Evolutionary conservation across 257 asterid species (phyloP).

Genomic region (Nicotiana paniculata): DNA sequence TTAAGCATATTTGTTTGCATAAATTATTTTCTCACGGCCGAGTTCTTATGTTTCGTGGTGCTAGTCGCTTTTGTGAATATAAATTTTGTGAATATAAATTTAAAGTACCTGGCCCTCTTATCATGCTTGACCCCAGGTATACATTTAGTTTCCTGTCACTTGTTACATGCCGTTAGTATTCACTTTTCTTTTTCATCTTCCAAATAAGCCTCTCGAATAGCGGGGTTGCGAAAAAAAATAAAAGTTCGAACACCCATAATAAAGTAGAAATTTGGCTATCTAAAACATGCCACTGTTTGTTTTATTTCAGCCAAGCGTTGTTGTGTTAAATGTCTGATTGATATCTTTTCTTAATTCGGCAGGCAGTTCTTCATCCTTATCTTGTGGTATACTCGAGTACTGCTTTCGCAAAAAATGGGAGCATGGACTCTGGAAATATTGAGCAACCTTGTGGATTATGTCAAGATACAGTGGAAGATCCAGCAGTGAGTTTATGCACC

Average conservation of each 20-base stretch:
- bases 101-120: background rate
- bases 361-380: conserved; percentile 98
- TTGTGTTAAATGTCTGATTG: background rate
- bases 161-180: background rate
- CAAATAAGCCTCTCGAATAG: background rate
- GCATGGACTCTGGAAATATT: conserved; percentile 30
- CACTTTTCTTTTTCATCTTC: conserved; percentile 4
- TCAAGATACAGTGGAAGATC: conserved; percentile 62
- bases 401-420: conserved; percentile 47
- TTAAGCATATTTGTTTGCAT: background rate
- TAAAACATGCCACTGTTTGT: background rate
- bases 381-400: conserved; percentile 75
- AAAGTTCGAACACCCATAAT: background rate
- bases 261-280: background rate
- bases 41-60: background rate
- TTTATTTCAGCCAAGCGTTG: background rate
- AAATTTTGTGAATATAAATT: background rate
- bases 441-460: conserved; percentile 59
- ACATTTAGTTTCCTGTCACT: background rate
- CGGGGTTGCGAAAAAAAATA: background rate
- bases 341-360: background rate
- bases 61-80: background rate
- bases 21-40: too few species aligned
- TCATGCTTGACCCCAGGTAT: background rate
- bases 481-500: conserved; percentile 33